Evolutionary conservation across 2,329 filamentous ascomycete genomes (phyloP), one percentile per base, ranked within the genome.

Genomic region (Davidsoniella australis): DNA sequence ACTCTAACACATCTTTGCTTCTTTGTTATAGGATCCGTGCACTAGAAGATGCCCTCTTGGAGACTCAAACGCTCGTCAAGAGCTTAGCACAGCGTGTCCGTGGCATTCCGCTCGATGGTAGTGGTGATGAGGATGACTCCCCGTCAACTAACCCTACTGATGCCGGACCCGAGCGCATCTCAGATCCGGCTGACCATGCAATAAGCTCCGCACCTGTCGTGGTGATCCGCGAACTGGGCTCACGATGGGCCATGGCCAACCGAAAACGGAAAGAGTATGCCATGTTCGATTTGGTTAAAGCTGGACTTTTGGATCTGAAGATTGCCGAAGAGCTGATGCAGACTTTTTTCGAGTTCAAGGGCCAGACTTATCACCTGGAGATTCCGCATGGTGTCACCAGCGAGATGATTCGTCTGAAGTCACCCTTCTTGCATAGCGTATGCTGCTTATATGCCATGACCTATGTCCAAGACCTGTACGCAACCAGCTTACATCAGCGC

Each of bases 361-460:
- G 50, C 12, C 50, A 52, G 29, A 49, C 47, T 7, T 52, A 52
- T 23, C 50, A 52, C 16, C 39, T 52, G 5, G 47, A 52, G n/a
- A 49, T 52, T 17, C 50, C 50, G 4, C 50, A 52, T 17, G 41
- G 41, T 6, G 41, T 52, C 4, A 41, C 41, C 7, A 52, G 53
- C 24, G 53, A 55, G 12, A 59, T 59, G 5, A 50, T 61, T 14
- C 60, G 60, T 3, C 57, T 58, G 14, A 57, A 60, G 3, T 67
- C 65, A 0, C 61, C 64, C 1, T 67, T 67, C 48, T 54, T 67
- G 9, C 63, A 63, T 41, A 61, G 62, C 18, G 64, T 65, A 1
- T 66, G 64, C 53, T 67, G 64, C 49, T 52, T 67, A 4, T 62
- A 65, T 17, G 64, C 61, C 2, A 60, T 66, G 44, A 58, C 61